Conservation (phyloP, 768 basidiomycete species). For the Agrocybe praecox region DNA sequence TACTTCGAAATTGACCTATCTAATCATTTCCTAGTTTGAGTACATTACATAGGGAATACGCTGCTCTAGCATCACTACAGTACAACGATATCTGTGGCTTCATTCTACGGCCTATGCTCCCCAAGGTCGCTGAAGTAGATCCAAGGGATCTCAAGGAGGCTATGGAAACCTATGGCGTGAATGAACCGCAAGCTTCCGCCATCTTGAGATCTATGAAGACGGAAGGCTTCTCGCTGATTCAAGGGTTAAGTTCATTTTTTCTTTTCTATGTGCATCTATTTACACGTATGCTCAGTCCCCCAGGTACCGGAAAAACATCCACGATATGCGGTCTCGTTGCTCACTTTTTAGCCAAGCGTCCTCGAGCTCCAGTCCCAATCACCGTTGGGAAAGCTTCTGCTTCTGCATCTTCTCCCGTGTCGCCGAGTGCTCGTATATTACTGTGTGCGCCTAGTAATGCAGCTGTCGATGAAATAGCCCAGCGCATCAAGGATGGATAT, state of each 20-base stretch:
- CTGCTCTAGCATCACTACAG: slow-evolving; percentile 78
- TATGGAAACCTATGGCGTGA: slow-evolving; percentile 75
- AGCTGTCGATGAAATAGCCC: slow-evolving; percentile 95
- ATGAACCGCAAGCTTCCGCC: slow-evolving; percentile 93
- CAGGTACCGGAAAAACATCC: slow-evolving; percentile 98
- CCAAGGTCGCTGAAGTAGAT: slow-evolving; percentile 46
- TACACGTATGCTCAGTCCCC: slow-evolving; percentile 61
- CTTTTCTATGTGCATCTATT: background rate
- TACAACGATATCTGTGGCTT: slow-evolving; percentile 78
- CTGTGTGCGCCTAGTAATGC: slow-evolving; percentile 98
- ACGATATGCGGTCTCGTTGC: slow-evolving; percentile 96
- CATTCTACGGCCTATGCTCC: slow-evolving; percentile 70
- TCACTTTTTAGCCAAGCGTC: slow-evolving; percentile 69
- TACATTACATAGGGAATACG: slow-evolving; percentile 92
- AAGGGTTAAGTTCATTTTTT: slow-evolving; percentile 62
- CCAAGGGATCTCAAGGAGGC: slow-evolving; percentile 56
- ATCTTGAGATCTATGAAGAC: slow-evolving; percentile 74
- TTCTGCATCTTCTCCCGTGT: slow-evolving; percentile 15
- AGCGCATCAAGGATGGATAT: slow-evolving; percentile 82
- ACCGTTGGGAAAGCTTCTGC: slow-evolving; percentile 45
- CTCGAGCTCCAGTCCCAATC: slow-evolving; percentile 55
- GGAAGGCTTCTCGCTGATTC: slow-evolving; percentile 87
- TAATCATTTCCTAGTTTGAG: slow-evolving; percentile 63
- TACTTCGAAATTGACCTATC: background rate
- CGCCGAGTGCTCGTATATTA: slow-evolving; percentile 66